Evolutionary conservation across 1,284 basidiomycete species (phyloP).

Genomic region (Pascua guehoae): DNA sequence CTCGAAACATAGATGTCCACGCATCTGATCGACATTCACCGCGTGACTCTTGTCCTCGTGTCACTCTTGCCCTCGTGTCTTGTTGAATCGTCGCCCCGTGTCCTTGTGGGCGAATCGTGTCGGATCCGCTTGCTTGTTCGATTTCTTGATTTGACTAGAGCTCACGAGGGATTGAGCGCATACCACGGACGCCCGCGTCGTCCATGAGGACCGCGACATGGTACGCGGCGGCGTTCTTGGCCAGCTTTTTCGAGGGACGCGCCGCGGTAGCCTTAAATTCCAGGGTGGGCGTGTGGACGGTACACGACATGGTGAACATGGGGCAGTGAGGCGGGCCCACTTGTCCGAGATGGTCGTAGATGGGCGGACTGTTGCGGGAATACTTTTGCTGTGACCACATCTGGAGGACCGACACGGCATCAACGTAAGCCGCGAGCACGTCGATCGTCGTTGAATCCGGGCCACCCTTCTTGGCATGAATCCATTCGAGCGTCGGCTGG

Average conservation of each 20-base stretch:
- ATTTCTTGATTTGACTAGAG: too few relatives aligned
- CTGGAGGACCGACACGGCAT: conserved; percentile 5
- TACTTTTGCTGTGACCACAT: not conserved
- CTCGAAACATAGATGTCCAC: too few relatives aligned
- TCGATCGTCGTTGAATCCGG: not conserved
- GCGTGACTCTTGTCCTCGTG: too few relatives aligned
- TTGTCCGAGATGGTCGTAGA: not conserved
- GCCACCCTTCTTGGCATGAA: conserved; percentile 8
- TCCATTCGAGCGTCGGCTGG: conserved; percentile 18
- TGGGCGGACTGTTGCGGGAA: not conserved
- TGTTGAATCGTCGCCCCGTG: too few relatives aligned
- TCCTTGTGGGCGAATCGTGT: too few relatives aligned
- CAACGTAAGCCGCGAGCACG: not conserved
- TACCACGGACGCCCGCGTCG: too few relatives aligned
- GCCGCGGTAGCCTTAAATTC: conserved; percentile 21
- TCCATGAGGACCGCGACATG: conserved; percentile 14
- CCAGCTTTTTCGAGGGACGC: conserved; percentile 29
- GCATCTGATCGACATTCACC: too few relatives aligned
- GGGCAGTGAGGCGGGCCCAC: not conserved
- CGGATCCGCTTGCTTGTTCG: too few relatives aligned
- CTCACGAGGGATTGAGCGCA: too few relatives aligned
- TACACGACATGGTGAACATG: not conserved
- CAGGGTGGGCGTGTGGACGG: conserved; percentile 1
- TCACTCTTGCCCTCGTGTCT: too few relatives aligned
- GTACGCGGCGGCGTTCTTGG: conserved; percentile 32